Base-by-base conservation (phyloP, 2,329 filamentous ascomycete genomes). In the Penicillium decumbens region DNA sequence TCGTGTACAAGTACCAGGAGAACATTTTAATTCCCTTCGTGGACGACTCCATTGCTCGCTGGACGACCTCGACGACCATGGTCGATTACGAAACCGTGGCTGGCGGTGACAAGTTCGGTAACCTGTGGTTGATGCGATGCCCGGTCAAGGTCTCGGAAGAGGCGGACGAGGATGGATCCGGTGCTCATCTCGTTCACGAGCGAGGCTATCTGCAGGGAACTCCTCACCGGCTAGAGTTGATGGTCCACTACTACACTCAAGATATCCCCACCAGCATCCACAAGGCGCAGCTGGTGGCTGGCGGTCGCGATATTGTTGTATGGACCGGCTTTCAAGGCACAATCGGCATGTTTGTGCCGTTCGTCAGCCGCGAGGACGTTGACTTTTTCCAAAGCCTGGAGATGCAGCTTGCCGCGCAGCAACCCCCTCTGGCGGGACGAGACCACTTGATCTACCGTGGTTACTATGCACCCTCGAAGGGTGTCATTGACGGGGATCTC, bases 381-480 rank as follows among this genome's bases (percentile, higher is more conserved):
- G 93, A 97, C 69, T 97, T 98, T 74, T 98, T 98, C 81, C 91
- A 96, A 69, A 89, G 83, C 53, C 78, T 98, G 23, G 93, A 98
- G 73, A 84, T 87, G 65, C 88, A 95, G 65, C 79, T 99, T 67
- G 82, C 92, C 41, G 83, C 81, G 10, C 89, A 95, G 65, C 91
- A 95, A 64, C 80, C 91, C 30, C 92, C 92, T 6, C 75, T 98
- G 41, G 88, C 89, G 18, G 95, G 93, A 37, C 81, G 95, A 57
- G 95, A 98, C 69, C 93, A 99, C 71, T 77, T 99, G 40, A 95
- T 95, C 64, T 99, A 95, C 70, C 81, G 95, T 55, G 85, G 90
- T 57, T 98, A 97, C 72, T 98, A 97, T 69, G 89, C 89, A 6
- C 95, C 93, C 0, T 89, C 95, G 37, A 98, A 98, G 78, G 91